A percentile compares a stretch with the other conserved stretches of the same genome.
Conservation (phyloP, 768 basidiomycete genomes). For the Boletus tomentosulus region DNA sequence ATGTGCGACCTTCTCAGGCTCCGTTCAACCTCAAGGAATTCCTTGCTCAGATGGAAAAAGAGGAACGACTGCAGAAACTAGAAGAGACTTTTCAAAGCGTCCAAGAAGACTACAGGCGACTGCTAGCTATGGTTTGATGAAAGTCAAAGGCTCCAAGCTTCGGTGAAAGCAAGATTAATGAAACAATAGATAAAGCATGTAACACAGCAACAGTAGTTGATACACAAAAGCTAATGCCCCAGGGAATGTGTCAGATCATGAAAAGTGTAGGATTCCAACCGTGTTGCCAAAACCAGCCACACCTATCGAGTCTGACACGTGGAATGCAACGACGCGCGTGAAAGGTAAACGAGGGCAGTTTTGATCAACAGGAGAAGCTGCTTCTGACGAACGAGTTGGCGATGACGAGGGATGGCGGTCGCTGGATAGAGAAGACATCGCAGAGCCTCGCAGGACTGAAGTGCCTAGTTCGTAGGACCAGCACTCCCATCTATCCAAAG, state of each 20-base stretch:
- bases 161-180: conserved; percentile 6
- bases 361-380: conserved; percentile 2
- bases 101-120: conserved; percentile 76
- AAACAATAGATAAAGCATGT: conserved; percentile 24
- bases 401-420: conserved; percentile 11
- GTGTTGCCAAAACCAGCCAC: conserved; percentile 81
- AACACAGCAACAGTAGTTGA: conserved; percentile 12
- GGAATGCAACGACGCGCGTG: conserved; percentile 66
- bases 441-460: conserved; percentile 45
- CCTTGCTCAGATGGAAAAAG: conserved; percentile 80
- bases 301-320: conserved; percentile 45
- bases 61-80: conserved; percentile 83
- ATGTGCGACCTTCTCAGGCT: background rate
- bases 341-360: conserved; percentile 65
- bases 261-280: conserved; percentile 26
- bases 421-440: conserved; percentile 45
- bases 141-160: background rate
- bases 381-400: conserved; percentile 1
- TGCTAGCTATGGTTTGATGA: conserved; percentile 51
- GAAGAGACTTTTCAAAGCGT: conserved; percentile 92
- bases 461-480: conserved; percentile 69
- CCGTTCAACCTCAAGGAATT: conserved; percentile 56
- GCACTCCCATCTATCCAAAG: conserved; percentile 77
- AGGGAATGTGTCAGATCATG: conserved; percentile 10
- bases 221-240: conserved; percentile 13